Conservation (phyloP, 441 rosid genomes). For the Adansonia madagascariensis region DNA sequence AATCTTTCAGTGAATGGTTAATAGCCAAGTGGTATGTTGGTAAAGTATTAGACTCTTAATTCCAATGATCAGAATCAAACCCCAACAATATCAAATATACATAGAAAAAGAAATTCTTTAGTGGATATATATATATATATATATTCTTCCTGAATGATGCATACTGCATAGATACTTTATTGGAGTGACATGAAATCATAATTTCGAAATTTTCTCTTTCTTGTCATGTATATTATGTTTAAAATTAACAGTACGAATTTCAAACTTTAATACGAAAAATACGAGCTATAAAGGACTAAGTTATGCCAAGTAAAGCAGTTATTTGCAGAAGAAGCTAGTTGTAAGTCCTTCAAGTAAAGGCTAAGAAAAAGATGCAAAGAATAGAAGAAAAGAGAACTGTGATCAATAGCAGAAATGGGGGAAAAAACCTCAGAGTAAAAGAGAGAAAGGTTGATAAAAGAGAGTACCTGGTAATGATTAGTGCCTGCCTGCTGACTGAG, state of each 20-base stretch:
- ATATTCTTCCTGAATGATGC: no score
- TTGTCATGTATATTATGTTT: neutral
- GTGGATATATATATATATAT: no score
- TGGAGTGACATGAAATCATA: neutral
- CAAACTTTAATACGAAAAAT: neutral
- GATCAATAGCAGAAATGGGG: neutral
- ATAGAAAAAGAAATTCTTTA: no score
- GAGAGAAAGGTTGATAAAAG: neutral
- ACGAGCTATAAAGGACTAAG: neutral
- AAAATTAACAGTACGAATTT: neutral
- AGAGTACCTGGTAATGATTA: conserved; percentile 30
- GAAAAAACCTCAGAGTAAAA: no score
- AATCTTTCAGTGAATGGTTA: no score
- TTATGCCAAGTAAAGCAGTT: neutral
- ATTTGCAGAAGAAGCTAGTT: neutral
- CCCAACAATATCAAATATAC: no score
- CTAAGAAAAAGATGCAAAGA: neutral
- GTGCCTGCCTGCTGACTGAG: neutral
- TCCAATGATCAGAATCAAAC: no score
- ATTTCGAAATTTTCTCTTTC: neutral
- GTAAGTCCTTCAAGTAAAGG: neutral
- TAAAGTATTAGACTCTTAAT: no score
- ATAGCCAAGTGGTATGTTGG: no score
- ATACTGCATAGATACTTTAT: conserved; percentile 2
- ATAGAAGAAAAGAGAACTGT: neutral